Evolutionary conservation across 768 basidiomycete genomes (phyloP).

Genomic region (Boletus sp.): DNA sequence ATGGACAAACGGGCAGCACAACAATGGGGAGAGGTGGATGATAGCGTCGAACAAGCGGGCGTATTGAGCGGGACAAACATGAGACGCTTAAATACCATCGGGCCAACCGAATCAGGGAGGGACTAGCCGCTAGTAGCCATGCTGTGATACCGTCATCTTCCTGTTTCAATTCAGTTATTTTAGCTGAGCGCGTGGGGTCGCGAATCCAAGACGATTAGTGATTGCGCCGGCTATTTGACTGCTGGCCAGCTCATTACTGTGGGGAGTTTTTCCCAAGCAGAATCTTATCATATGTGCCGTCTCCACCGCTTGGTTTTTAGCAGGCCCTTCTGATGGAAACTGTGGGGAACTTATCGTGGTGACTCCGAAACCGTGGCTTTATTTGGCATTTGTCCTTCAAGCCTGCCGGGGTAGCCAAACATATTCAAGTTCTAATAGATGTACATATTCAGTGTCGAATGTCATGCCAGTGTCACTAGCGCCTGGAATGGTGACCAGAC

Average conservation of each 20-base stretch:
- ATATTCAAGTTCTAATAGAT: too few species aligned
- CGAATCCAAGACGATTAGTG: neutral
- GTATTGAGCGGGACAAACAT: neutral
- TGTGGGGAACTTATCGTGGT: neutral
- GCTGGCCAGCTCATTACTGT: neutral
- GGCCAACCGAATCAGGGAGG: slow-evolving; percentile 2
- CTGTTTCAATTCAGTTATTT: neutral
- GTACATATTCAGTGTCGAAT: too few species aligned
- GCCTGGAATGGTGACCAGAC: too few species aligned
- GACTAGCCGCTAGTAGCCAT: neutral
- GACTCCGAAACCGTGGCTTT: neutral
- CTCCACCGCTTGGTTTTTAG: neutral
- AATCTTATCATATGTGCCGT: neutral
- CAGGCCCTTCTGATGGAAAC: neutral
- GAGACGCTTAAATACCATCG: slow-evolving; percentile 22
- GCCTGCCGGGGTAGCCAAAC: too few species aligned
- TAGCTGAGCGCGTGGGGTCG: neutral
- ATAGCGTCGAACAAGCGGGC: neutral
- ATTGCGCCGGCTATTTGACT: neutral
- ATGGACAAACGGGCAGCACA: neutral
- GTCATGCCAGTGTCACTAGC: too few species aligned
- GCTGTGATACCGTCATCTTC: slow-evolving; percentile 17
- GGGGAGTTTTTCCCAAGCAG: neutral
- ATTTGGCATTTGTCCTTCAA: too few species aligned
- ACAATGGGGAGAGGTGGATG: neutral